These are phyloP conservation scores for Suillus spraguei DNA, from an alignment of 768 basidiomycete species.

Conservation along the genomic window DNA sequence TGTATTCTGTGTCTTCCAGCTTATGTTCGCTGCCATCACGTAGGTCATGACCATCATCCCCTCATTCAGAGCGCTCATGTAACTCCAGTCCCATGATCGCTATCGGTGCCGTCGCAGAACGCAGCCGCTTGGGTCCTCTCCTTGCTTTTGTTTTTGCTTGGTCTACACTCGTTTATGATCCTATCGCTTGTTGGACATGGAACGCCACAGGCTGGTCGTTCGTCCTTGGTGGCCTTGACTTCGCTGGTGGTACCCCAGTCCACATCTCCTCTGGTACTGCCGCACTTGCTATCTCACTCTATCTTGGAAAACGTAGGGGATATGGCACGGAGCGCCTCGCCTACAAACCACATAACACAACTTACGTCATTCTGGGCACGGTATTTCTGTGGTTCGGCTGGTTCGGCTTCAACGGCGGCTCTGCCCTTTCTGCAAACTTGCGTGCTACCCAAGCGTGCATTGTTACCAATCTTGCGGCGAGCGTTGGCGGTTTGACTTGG, in stretches of 20 bases:
- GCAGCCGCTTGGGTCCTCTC: constrained; percentile 80
- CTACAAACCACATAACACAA: constrained; percentile 94
- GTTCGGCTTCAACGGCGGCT: constrained; percentile 96
- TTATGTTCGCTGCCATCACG: constrained; percentile 91
- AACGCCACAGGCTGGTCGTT: constrained; percentile 77
- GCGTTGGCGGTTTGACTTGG: constrained; percentile 88
- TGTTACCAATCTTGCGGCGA: constrained; percentile 91
- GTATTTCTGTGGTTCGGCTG: constrained; percentile 94
- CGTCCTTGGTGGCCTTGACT: constrained; percentile 82
- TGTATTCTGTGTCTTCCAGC: constrained; percentile 83
- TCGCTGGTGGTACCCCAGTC: constrained; percentile 95
- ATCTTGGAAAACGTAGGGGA: constrained; percentile 87
- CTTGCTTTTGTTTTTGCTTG: constrained; percentile 91
- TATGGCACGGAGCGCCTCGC: constrained; percentile 90
- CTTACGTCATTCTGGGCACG: constrained; percentile 92
- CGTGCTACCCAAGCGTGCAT: constrained; percentile 89
- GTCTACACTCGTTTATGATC: constrained; percentile 90
- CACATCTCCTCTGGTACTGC: constrained; percentile 95
- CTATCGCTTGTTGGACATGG: constrained; percentile 98
- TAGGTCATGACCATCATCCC: constrained; percentile 37
- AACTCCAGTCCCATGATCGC: constrained; percentile 76
- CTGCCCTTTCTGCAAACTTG: constrained; percentile 85
- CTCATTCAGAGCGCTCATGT: constrained; percentile 11
- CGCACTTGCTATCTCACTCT: constrained; percentile 88
- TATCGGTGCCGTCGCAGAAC: constrained; percentile 91